Conservation (phyloP, 2,329 filamentous ascomycete species). For the Colletotrichum tropicale region DNA sequence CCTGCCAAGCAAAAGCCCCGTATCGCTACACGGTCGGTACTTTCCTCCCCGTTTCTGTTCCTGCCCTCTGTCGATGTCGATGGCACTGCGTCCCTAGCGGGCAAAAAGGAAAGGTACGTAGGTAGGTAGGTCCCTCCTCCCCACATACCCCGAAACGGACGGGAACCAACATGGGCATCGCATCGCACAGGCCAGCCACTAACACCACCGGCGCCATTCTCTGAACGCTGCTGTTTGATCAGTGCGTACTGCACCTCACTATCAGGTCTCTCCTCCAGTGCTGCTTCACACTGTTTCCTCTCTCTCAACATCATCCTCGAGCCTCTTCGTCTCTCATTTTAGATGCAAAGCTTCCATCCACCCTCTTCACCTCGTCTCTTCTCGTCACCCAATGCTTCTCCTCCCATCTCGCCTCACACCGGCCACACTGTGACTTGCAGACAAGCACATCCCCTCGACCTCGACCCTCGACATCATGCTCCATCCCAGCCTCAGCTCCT, state of each 20-base stretch:
- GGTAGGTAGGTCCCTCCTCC: neutral
- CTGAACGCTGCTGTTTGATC: neutral
- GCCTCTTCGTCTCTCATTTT: neutral
- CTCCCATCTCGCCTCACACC: neutral
- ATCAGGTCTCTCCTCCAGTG: neutral
- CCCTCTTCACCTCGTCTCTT: neutral
- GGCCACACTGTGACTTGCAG: neutral
- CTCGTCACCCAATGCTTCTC: neutral
- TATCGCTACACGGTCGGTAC: neutral
- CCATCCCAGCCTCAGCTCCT: neutral
- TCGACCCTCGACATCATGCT: neutral
- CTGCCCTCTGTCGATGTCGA: neutral
- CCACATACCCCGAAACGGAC: slow-evolving; percentile 18
- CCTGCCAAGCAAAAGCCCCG: neutral
- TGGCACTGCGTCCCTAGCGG: neutral
- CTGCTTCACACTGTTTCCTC: neutral
- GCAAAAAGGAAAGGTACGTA: neutral
- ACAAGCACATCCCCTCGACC: neutral
- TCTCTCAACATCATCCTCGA: neutral
- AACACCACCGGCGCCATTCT: neutral
- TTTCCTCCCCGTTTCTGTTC: neutral
- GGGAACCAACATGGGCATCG: slow-evolving; percentile 4
- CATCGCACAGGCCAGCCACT: neutral
- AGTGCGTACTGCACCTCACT: neutral
- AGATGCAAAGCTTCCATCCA: neutral